phyloP scores from a whole-genome alignment of 192 early-diverging fungal genomes.

The Coemansia sp. region DNA sequence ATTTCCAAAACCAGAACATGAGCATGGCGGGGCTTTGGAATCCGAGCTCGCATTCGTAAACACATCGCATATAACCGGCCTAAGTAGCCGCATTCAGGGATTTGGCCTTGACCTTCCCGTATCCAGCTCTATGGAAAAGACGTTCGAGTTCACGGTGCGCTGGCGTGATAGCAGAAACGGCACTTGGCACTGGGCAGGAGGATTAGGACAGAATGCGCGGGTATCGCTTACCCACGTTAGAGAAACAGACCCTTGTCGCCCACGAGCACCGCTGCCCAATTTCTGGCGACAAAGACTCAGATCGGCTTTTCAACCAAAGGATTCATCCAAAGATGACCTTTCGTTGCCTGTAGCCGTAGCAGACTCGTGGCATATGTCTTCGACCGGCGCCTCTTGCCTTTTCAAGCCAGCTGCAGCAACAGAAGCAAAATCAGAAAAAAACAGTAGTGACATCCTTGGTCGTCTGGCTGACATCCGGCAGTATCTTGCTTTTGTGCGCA shows the following conservation, averaged over 20 bases:
- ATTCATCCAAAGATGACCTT: background rate
- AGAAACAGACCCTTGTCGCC: background rate
- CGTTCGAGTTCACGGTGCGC: slow-evolving; percentile 48
- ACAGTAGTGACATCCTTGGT: slow-evolving; percentile 8
- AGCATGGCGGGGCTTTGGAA: background rate
- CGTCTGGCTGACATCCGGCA: slow-evolving; percentile 19
- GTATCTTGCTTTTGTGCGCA: slow-evolving; percentile 39
- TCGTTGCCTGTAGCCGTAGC: slow-evolving; percentile 3
- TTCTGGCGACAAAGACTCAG: slow-evolving; percentile 34
- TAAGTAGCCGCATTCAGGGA: slow-evolving; percentile 7
- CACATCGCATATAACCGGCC: slow-evolving; percentile 9
- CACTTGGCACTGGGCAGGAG: slow-evolving; percentile 34
- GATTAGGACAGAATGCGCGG: slow-evolving; percentile 29
- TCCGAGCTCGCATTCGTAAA: slow-evolving; percentile 30
- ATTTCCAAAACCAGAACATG: background rate
- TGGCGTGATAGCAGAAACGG: slow-evolving; percentile 14
- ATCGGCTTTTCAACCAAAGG: slow-evolving; percentile 1
- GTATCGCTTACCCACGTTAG: slow-evolving; percentile 16
- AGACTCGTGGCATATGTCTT: slow-evolving; percentile 34
- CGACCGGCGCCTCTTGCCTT: slow-evolving; percentile 28
- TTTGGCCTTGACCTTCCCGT: slow-evolving; percentile 23
- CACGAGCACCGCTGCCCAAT: slow-evolving; percentile 7
- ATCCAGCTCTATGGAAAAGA: background rate
- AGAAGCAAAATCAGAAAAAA: background rate
- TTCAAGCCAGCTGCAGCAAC: slow-evolving; percentile 7